phyloP scores from a whole-genome alignment of 2,329 filamentous ascomycete species.

The Chalaropsis thielavioides region DNA sequence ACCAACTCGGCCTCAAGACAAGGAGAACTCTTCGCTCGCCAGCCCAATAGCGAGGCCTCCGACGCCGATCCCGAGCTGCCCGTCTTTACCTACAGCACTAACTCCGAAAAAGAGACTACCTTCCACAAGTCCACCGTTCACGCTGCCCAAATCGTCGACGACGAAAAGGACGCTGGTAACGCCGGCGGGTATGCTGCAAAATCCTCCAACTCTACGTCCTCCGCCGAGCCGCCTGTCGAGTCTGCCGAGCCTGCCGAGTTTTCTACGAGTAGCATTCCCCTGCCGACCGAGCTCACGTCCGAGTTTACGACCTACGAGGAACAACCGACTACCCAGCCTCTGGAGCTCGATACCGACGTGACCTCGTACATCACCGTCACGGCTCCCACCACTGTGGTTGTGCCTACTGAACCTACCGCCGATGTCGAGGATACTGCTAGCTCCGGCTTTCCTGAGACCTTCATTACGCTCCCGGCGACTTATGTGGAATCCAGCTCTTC shows the following conservation, averaged over 20 bases:
- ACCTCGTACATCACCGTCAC: constrained; percentile 20
- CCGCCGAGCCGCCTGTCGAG: not conserved
- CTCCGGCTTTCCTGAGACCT: not conserved
- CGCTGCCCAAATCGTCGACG: not conserved
- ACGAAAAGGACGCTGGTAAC: not conserved
- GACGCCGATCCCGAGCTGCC: not conserved
- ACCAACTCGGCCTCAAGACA: constrained; percentile 30
- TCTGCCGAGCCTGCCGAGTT: not conserved
- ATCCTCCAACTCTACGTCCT: not conserved
- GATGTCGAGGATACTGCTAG: not conserved
- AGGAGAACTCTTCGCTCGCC: constrained; percentile 21
- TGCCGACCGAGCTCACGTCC: not conserved
- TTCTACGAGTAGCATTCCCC: not conserved
- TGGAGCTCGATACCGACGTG: not conserved
- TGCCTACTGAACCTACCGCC: constrained; percentile 4
- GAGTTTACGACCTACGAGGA: not conserved
- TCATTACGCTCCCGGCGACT: not conserved
- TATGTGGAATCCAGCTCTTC: not conserved
- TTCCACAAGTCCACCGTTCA: not conserved
- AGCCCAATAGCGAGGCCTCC: not conserved
- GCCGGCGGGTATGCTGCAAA: not conserved
- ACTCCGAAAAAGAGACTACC: constrained; percentile 8
- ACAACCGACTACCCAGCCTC: not conserved
- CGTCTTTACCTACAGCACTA: constrained; percentile 3
- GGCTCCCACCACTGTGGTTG: constrained; percentile 22